Evolutionary conservation across 208 protist genomes (phyloP), one percentile per base, ranked within the genome.

Genomic region (Crithidia mellificae): DNA sequence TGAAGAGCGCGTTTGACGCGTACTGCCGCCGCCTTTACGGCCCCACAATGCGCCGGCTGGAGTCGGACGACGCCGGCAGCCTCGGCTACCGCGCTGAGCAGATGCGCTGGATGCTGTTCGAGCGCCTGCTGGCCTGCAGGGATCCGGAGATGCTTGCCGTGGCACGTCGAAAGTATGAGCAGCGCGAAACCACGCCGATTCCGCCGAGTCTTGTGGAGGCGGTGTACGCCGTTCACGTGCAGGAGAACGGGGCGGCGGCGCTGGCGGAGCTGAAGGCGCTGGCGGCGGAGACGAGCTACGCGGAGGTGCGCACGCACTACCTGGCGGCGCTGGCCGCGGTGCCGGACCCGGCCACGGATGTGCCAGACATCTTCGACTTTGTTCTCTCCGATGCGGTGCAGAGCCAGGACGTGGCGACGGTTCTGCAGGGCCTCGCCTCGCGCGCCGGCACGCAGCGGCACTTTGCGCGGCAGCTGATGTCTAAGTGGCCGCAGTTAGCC

Each of bases 311-410:
- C 27, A 41, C 73, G 41, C 83, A 80, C 44, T 84, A 81, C 47
- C 80, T 95, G 39, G 47, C 54, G 19, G 78, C 83, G 6, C 68
- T 95, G 36, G 72, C 80, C 7, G 73, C 68, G 3, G 71, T 62
- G 49, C 75, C 78, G 30, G 62, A 69, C 19, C 64, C 63, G 29
- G 64, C 76, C 9, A 64, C 39, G 24, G 63, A 65, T 5, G 79
- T 93, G 30, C n/a, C 30, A 12, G 76, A 81, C 5, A 49, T 90
- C 11, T 80, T 95, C 52, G 69, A 85, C 11, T 93, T 78, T 51
- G 68, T 78, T 24, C 69, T 95, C 12, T 90, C 85, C n/a, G 81
- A 82, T 52, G 81, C 83, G 44, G 81, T 91, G 27, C 80, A 74
- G 34, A 72, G 73, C 24, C 86, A 92, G 61, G 90, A 93, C 67